phyloP scores from a whole-genome alignment of 768 basidiomycete species.

The Melanogaster broomeanus region DNA sequence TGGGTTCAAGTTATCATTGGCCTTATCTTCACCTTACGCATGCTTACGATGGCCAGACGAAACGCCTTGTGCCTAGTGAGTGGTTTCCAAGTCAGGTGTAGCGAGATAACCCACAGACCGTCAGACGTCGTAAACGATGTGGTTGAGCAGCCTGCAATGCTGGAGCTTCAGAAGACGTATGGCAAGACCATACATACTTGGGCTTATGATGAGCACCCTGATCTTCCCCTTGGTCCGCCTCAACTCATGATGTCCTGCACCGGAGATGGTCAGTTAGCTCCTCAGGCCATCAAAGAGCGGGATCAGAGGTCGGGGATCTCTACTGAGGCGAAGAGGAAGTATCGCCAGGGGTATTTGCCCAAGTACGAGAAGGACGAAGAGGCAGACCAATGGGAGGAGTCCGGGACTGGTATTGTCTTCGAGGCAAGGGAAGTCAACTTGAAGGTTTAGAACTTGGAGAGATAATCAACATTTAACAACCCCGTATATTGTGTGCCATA shows the following conservation, averaged over 20 bases:
- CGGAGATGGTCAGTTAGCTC: conserved; percentile 35
- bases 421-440: conserved; percentile 30
- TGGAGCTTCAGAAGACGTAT: conserved; percentile 46
- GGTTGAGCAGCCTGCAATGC: conserved; percentile 42
- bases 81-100: not conserved
- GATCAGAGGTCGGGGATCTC: conserved; percentile 37
- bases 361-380: conserved; percentile 37
- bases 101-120: not conserved
- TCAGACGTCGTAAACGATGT: conserved; percentile 33
- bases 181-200: conserved; percentile 48
- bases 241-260: conserved; percentile 49
- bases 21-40: not conserved
- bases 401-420: conserved; percentile 36
- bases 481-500: not conserved
- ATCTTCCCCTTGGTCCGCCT: conserved; percentile 47
- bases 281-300: conserved; percentile 29
- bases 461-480: not conserved
- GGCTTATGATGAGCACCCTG: conserved; percentile 39
- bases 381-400: conserved; percentile 41
- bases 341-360: conserved; percentile 40
- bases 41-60: conserved; percentile 14
- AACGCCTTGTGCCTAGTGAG: conserved; percentile 26
- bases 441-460: not conserved
- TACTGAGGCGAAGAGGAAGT: conserved; percentile 34
- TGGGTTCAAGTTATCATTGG: conserved; percentile 8